Base-by-base conservation (phyloP, 1,284 basidiomycete species). In the Cutaneotrichosporon mucoides region DNA sequence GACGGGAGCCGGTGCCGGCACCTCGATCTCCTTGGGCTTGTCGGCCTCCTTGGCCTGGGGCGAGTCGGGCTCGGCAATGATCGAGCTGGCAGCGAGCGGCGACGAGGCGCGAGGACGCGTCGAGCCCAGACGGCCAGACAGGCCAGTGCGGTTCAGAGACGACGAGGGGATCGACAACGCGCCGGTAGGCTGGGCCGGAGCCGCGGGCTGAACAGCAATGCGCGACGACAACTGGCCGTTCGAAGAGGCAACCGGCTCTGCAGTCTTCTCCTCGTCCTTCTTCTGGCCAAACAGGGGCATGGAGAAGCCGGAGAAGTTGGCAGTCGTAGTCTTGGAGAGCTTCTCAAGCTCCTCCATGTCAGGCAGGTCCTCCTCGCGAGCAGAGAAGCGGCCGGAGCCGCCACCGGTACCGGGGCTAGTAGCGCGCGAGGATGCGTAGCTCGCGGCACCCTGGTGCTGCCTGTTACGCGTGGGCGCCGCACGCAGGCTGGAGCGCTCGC, bases 341-440 rank as follows among this genome's bases (percentile, higher is more conserved):
- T 67, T 57, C 57, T 76, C 74, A 55, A 77, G 64, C 55, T 75
- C 74, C 24, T 73, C 73, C 73, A 73, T 71, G 42, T 68, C 64
- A 3, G 75, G 75, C 49, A 78, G 60, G 63, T 78, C 76, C 60
- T 78, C 76, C 35, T 78, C 76, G 33, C 66, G 68, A 6, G 76
- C 76, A 0, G 76, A 78, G 61, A 69, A 76, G 35, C 75, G 64
- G 33, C 76, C 76, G n/a, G 52, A n/a, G n/a, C n/a, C n/a, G 7
- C 55, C 59, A 4, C 47, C 37, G 8, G 59, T 62, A 9, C 53
- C 53, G 10, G 75, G 71, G 15, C 69, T 68, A 6, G 67, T 68
- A 1, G 71, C 70, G 43, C 73, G 66, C 24, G 71, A 73, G 24
- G 62, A 63, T 45, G 56, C 47, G 53, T 69, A 72, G 50, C 58